Conservation (phyloP, 345 rosid species). For the Erysimum cheiranthoides region DNA sequence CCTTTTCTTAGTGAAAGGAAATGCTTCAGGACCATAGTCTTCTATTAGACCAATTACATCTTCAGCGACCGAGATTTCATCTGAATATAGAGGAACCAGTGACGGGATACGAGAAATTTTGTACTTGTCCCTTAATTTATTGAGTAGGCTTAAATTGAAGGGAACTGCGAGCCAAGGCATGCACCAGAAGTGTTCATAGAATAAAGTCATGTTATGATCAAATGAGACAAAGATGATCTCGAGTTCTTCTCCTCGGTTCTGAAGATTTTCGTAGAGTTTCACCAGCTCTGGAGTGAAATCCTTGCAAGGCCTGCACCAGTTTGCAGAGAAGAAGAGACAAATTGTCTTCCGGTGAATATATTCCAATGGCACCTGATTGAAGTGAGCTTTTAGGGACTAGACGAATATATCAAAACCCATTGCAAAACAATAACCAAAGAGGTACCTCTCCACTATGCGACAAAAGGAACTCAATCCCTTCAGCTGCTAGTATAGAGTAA, state of each 20-base stretch:
- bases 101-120: conserved; percentile 65
- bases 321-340: conserved; percentile 82
- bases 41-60: conserved; percentile 66
- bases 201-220: conserved; percentile 66
- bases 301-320: conserved; percentile 89
- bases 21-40: conserved; percentile 78
- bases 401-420: not conserved
- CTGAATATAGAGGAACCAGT: conserved; percentile 56
- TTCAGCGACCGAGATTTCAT: conserved; percentile 53
- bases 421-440: not conserved
- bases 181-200: conserved; percentile 64
- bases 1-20: conserved; percentile 67
- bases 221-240: conserved; percentile 80
- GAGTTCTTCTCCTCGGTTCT: conserved; percentile 51
- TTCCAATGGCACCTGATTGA: conserved; percentile 63
- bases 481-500: conserved; percentile 52
- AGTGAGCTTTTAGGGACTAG: conserved; percentile 14
- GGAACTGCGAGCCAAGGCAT: conserved; percentile 91
- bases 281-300: conserved; percentile 66
- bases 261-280: conserved; percentile 57
- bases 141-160: conserved; percentile 53
- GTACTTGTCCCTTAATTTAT: conserved; percentile 52
- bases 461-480: conserved; percentile 65
- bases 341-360: conserved; percentile 55
- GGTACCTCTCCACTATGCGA: conserved; percentile 62